Evolutionary conservation across 176 grass and related monocot species (phyloP), one percentile per base, ranked within the genome.

Genomic region (Pontederia paniculata): DNA sequence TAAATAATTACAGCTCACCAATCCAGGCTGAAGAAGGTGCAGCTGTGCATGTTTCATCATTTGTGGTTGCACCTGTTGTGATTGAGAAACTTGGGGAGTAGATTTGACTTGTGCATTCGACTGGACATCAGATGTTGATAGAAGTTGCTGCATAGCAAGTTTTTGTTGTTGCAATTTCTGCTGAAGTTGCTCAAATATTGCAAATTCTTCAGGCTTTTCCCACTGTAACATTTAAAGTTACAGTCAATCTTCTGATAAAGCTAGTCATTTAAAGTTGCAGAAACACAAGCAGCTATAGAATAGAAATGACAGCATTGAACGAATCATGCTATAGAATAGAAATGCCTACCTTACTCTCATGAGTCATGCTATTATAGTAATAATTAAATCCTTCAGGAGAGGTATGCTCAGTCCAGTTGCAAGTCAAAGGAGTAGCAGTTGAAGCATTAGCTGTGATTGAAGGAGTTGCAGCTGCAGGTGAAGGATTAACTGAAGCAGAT

Each of bases 351-450:
- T 84, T 98, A 71, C 93, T 98, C 71, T 98, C 93, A 53, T 73
- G 76, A 71, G 75, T 88, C 45, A 84, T 63, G 51, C 69, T 82
- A 69, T 98, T 98, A 69, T 98, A 98, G 72, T 98, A 98, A 55
- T 98, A 98, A 63, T 98, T 98, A 60, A 91, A 91, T 61, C 93
- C 93, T 82, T 98, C 86, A 45, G 93, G 93, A n/a, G 93, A 91
- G 16, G 65, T 82, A 71, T 98, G 91, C 47, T 97, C 91, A 9
- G 86, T 88, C 91, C 91, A 97, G 67, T 87, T 97, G 72, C 86
- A 97, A 56, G 74, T 84, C 57, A 86, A 75, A 73, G 81, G 70
- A 75, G 86, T 76, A 67, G 79, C 64, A 79, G 86, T 57, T 66
- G 72, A 66, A 77, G 55, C 58, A 71, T 64, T 73, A 61, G 52